Evolutionary conservation across 257 asterid genomes (phyloP).

Genomic region (Solanum raphanifolium): DNA sequence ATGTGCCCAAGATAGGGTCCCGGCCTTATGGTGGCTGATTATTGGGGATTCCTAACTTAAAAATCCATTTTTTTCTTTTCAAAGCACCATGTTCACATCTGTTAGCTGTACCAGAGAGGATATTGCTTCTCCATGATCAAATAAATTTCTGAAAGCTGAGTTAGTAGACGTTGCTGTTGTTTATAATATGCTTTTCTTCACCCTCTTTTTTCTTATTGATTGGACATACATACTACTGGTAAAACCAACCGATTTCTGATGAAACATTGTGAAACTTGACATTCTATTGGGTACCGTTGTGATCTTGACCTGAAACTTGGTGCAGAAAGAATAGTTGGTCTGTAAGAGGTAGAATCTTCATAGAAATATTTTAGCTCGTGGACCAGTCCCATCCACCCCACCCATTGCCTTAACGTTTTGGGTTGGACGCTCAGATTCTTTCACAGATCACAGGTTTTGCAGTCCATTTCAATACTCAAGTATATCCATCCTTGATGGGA

Average conservation of each 20-base stretch:
- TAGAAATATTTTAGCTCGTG: not conserved
- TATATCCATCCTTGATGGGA: too few species aligned
- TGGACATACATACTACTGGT: not conserved
- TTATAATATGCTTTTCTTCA: not conserved
- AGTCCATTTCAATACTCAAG: not conserved
- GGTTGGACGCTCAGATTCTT: not conserved
- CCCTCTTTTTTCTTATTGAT: not conserved
- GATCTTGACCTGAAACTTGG: not conserved
- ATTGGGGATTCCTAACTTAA: constrained; percentile 4
- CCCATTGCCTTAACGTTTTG: not conserved
- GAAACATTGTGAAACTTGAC: not conserved
- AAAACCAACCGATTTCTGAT: not conserved
- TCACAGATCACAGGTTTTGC: not conserved
- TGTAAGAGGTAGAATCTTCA: not conserved
- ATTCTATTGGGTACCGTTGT: not conserved
- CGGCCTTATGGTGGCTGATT: not conserved
- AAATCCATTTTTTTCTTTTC: not conserved
- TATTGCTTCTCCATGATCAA: not conserved
- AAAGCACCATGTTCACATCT: not conserved
- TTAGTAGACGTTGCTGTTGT: not conserved
- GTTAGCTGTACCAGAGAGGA: not conserved
- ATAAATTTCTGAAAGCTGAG: not conserved
- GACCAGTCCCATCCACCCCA: not conserved
- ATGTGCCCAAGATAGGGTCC: not conserved
- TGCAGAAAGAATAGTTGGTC: not conserved